These are phyloP conservation scores for Yamadazyma sp. DNA, from an alignment of 805 yeast genomes.

Conservation along the genomic window DNA sequence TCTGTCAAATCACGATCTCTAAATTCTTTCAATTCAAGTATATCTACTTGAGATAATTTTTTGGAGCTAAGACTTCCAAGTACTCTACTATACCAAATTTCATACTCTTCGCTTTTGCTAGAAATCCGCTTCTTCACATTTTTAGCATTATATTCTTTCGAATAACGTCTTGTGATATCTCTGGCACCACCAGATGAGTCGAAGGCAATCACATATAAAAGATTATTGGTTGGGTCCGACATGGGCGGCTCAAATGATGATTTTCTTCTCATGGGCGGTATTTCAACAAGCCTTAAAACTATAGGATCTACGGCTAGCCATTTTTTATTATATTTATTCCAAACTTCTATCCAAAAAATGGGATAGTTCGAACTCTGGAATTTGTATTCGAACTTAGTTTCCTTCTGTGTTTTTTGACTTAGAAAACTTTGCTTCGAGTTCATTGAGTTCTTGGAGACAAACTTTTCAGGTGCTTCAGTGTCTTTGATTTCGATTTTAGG, in stretches of 20 bases:
- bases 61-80: conserved; percentile 15
- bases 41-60: conserved; percentile 35
- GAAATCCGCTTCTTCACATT: conserved; percentile 72
- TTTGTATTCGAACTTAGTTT: conserved; percentile 1
- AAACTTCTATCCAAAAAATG: conserved; percentile 90
- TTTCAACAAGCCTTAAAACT: conserved; percentile 60
- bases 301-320: conserved; percentile 91
- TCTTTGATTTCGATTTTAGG: conserved; percentile 12
- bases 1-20: conserved; percentile 62
- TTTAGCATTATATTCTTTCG: conserved; percentile 66
- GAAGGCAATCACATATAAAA: conserved; percentile 76
- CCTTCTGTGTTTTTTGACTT: not conserved
- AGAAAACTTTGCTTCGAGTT: conserved; percentile 8
- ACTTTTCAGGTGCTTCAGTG: conserved; percentile 8
- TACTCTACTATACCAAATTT: conserved; percentile 58
- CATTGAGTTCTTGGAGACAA: not conserved
- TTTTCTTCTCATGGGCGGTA: conserved; percentile 48
- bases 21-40: conserved; percentile 60
- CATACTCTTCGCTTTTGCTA: conserved; percentile 48
- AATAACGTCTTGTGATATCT: conserved; percentile 85
- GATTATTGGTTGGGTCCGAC: conserved; percentile 51
- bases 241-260: conserved; percentile 73
- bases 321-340: conserved; percentile 67
- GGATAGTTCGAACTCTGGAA: conserved; percentile 49
- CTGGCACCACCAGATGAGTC: conserved; percentile 61